Evolutionary conservation across 2,329 filamentous ascomycete genomes (phyloP), one percentile per base, ranked within the genome.

Genomic region (Penicillium sp.): DNA sequence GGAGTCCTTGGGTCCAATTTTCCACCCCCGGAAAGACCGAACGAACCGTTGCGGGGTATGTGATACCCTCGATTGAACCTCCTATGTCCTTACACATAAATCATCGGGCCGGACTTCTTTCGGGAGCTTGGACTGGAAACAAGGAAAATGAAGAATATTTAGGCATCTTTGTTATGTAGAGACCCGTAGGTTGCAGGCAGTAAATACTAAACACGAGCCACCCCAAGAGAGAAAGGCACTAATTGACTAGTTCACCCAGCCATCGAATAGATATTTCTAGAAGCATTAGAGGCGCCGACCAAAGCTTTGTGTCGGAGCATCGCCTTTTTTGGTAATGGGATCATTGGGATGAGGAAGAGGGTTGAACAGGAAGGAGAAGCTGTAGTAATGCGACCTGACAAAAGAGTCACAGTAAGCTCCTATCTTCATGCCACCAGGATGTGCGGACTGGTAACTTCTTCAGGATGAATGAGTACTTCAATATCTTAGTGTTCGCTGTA

Each of bases 41-140:
- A 51, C 34, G 49, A 38, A 5, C 20, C 6, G 20, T 38, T 25
- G 20, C 28, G n/a, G 6, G 10, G n/a, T 25, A 51, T 50, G 54
- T 51, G 54, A 57, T 28, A 51, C 38, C 48, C 49, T 51, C 49
- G 49, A 51, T 51, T 38, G 25, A 12, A 38, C 12, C 43, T 39
- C 11, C n/a, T 47, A 25, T 47, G 59, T 52, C 7, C 42, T 47
- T 7, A 25, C 15, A 47, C 22, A 47, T 14, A 37, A 15, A 14
- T 22, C 31, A 31, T 20, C 8, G 17, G 17, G 14, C 20, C 10
- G 48, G 31, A 47, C 43, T 31, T 47, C 14, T n/a, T 8, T 42
- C 20, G 39, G 17, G 15, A 17, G 17, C 28, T 31, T 31, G 28
- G 39, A 8, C 3, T 20, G 14, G 20, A 41, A 31, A 25, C n/a